Evolutionary conservation across 2,329 filamentous ascomycete genomes (phyloP).

Genomic region (Nigrospora oryzae): DNA sequence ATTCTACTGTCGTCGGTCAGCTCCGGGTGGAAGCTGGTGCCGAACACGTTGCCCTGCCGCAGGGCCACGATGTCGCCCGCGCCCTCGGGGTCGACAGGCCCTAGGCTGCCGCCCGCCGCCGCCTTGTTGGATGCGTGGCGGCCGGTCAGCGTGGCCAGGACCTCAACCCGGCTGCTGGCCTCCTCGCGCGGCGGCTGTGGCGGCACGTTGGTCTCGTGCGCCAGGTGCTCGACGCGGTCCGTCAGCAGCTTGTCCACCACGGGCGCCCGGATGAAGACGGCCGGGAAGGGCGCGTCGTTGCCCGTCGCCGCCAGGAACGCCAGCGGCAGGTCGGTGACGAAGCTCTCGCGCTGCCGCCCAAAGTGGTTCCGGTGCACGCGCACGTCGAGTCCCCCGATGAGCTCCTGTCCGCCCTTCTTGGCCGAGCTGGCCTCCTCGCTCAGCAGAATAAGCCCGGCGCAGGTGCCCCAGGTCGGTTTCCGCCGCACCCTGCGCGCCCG

Average conservation of each 20-base stretch:
- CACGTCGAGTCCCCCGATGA: constrained; percentile 87
- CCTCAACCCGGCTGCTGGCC: constrained; percentile 27
- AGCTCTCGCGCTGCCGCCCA: constrained; percentile 86
- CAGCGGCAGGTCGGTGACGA: constrained; percentile 66
- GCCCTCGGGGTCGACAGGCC: constrained; percentile 22
- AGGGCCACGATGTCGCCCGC: constrained; percentile 80
- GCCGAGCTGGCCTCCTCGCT: constrained; percentile 80
- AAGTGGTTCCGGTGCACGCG: constrained; percentile 92
- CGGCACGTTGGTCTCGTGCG: background rate
- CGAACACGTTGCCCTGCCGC: constrained; percentile 82
- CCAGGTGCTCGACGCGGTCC: constrained; percentile 8
- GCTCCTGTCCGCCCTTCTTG: constrained; percentile 84
- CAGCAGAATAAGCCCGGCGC: constrained; percentile 86
- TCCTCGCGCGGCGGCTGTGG: constrained; percentile 7
- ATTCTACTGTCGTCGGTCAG: constrained; percentile 81
- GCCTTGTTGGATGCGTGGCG: constrained; percentile 28
- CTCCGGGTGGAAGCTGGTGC: constrained; percentile 93
- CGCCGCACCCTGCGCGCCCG: constrained; percentile 50
- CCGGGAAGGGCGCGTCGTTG: constrained; percentile 52
- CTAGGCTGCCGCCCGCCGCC: constrained; percentile 20
- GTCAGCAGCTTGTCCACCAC: constrained; percentile 77
- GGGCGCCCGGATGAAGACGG: constrained; percentile 89
- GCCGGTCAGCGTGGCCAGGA: constrained; percentile 42
- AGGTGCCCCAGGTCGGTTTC: constrained; percentile 91
- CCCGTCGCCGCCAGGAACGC: constrained; percentile 50